Evolutionary conservation across 1,284 basidiomycete species (phyloP).

Genomic region (Serendipita sp.): DNA sequence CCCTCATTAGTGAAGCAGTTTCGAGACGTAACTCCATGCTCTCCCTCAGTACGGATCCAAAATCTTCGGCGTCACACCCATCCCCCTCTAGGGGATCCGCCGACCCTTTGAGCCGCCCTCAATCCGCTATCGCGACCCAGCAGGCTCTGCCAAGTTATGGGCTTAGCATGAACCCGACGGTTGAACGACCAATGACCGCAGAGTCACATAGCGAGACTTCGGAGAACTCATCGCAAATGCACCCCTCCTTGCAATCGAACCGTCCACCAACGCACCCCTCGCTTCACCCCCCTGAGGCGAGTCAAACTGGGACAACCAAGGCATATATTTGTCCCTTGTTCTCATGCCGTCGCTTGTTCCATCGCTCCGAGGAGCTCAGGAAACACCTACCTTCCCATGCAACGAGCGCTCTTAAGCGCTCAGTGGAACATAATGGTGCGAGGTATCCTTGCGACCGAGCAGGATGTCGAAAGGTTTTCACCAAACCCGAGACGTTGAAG

Average conservation of each 20-base stretch:
- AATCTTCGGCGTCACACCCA: constrained; percentile 9
- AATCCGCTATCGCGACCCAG: neutral
- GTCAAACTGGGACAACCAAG: constrained; percentile 28
- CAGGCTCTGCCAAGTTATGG: neutral
- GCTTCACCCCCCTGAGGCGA: constrained; percentile 14
- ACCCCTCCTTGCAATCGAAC: constrained; percentile 17
- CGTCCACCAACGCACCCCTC: constrained; percentile 12
- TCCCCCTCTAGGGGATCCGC: neutral
- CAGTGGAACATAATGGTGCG: constrained; percentile 22
- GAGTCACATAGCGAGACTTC: constrained; percentile 11
- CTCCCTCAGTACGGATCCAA: constrained; percentile 15
- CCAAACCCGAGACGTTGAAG: constrained; percentile 70
- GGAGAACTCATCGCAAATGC: neutral
- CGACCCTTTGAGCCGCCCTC: neutral
- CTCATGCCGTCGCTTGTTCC: constrained; percentile 72
- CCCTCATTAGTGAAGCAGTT: neutral
- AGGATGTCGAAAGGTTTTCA: constrained; percentile 64
- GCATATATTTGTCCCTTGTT: constrained; percentile 66
- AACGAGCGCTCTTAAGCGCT: neutral
- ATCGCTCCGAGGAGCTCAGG: constrained; percentile 78
- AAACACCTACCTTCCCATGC: constrained; percentile 82
- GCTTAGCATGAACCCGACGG: constrained; percentile 12
- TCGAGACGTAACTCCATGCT: constrained; percentile 4
- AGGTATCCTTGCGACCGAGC: constrained; percentile 69
- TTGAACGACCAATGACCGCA: constrained; percentile 19